Conservation (phyloP, 345 rosid species). For the Salix exigua region DNA sequence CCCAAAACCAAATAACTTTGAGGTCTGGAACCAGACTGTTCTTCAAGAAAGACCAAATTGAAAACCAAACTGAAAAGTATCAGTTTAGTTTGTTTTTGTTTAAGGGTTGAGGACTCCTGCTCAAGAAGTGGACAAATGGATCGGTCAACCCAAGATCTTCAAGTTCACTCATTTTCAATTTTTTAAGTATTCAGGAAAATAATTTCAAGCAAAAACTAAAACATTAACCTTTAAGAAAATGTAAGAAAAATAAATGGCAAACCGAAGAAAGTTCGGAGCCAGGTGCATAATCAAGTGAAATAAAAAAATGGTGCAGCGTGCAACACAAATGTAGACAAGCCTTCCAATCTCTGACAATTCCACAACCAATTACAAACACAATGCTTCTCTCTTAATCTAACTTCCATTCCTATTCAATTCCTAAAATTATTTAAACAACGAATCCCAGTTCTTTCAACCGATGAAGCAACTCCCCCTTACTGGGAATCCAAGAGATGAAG, state of each 20-base stretch:
- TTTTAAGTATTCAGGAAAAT: not conserved
- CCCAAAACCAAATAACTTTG: slow-evolving; percentile 12
- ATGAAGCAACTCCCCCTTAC: not conserved
- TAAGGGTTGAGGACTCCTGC: slow-evolving; percentile 24
- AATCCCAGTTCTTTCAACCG: not conserved
- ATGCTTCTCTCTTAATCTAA: not conserved
- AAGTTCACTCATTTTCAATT: not conserved
- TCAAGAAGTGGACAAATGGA: slow-evolving; percentile 26
- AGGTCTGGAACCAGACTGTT: slow-evolving; percentile 15
- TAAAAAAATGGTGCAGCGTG: not conserved
- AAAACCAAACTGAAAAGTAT: slow-evolving; percentile 13
- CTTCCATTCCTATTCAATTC: no score
- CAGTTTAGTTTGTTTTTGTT: slow-evolving; percentile 13
- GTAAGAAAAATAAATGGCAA: not conserved
- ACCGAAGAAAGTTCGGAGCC: no score
- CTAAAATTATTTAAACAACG: not conserved
- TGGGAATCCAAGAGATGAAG: not conserved
- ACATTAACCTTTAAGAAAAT: not conserved
- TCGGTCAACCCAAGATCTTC: slow-evolving; percentile 17
- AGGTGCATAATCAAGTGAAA: not conserved
- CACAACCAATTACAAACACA: not conserved
- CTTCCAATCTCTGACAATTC: not conserved
- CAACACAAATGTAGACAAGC: not conserved
- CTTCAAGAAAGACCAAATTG: slow-evolving; percentile 12
- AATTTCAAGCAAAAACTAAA: not conserved